These are phyloP conservation scores for Pseudogymnoascus sp. DNA, from an alignment of 2,329 filamentous ascomycete genomes.

Conservation along the genomic window DNA sequence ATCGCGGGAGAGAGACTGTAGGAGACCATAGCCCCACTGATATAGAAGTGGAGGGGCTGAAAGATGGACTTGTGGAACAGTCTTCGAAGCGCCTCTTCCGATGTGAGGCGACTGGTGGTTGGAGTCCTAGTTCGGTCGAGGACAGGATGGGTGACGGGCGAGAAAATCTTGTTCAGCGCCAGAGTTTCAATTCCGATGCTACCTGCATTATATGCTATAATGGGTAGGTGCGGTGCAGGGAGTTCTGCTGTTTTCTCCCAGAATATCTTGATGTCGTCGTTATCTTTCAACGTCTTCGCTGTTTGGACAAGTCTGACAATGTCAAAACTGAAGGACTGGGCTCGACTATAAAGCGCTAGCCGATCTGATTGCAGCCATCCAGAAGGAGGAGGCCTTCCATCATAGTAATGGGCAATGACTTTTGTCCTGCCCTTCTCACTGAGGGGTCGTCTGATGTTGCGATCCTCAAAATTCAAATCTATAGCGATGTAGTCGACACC, in stretches of 20 bases:
- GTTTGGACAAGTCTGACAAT: constrained; percentile 49
- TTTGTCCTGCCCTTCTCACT: constrained; percentile 44
- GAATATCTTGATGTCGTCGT: constrained; percentile 32
- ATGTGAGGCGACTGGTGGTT: not conserved
- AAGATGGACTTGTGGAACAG: constrained; percentile 61
- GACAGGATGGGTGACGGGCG: constrained; percentile 46
- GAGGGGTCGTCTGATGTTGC: constrained; percentile 39
- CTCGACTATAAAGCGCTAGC: constrained; percentile 43
- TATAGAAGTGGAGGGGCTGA: constrained; percentile 65
- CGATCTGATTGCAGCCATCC: constrained; percentile 45
- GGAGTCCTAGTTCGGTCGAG: not conserved
- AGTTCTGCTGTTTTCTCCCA: constrained; percentile 21
- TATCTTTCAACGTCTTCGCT: constrained; percentile 44
- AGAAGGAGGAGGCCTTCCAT: constrained; percentile 27
- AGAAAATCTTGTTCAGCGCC: constrained; percentile 51
- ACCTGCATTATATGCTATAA: constrained; percentile 52
- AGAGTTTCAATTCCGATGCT: constrained; percentile 47
- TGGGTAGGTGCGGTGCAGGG: constrained; percentile 18
- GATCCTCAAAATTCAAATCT: constrained; percentile 49
- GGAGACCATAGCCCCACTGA: constrained; percentile 65
- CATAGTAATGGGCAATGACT: constrained; percentile 46
- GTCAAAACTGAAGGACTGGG: constrained; percentile 45
- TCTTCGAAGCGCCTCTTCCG: constrained; percentile 53
- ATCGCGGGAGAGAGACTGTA: constrained; percentile 72
- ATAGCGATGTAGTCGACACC: constrained; percentile 60